phyloP scores from a whole-genome alignment of 1,284 basidiomycete genomes.

The Amylostereum chailletii region DNA sequence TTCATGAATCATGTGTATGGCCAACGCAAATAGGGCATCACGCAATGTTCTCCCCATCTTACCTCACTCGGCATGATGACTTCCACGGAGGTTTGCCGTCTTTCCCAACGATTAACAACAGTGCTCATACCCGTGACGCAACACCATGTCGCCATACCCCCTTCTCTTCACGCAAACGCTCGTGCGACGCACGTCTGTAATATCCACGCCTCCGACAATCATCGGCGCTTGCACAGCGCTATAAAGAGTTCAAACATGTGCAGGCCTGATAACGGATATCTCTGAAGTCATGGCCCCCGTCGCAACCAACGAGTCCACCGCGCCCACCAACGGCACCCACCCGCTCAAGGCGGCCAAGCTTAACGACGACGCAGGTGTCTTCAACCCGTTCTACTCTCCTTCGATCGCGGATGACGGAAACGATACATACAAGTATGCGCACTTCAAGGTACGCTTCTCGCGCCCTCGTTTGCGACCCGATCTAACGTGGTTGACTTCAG shows the following conservation, averaged over 20 bases:
- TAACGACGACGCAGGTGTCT: slow-evolving; percentile 16
- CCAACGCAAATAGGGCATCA: no score
- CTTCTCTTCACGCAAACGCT: slow-evolving; percentile 11
- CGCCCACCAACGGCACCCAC: slow-evolving; percentile 10
- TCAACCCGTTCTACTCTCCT: slow-evolving; percentile 67
- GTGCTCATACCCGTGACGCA: no score
- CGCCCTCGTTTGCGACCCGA: neutral
- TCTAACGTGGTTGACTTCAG: slow-evolving; percentile 24
- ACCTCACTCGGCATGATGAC: no score
- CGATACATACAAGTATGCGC: slow-evolving; percentile 44
- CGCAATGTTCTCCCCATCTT: no score
- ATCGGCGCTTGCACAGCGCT: neutral
- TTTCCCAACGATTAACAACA: no score
- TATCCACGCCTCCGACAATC: neutral
- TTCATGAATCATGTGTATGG: no score
- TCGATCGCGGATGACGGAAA: slow-evolving; percentile 40
- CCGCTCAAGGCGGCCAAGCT: slow-evolving; percentile 10
- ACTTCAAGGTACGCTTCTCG: slow-evolving; percentile 44
- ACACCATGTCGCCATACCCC: slow-evolving; percentile 12
- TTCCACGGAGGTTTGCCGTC: no score
- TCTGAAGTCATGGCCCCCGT: slow-evolving; percentile 33
- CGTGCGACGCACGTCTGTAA: slow-evolving; percentile 3
- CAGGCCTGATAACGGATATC: no score
- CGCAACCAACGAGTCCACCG: slow-evolving; percentile 24
- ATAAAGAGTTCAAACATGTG: no score